Conservation (phyloP, 164 flowering plant genomes). For the Magnolia kwangsiensis region DNA sequence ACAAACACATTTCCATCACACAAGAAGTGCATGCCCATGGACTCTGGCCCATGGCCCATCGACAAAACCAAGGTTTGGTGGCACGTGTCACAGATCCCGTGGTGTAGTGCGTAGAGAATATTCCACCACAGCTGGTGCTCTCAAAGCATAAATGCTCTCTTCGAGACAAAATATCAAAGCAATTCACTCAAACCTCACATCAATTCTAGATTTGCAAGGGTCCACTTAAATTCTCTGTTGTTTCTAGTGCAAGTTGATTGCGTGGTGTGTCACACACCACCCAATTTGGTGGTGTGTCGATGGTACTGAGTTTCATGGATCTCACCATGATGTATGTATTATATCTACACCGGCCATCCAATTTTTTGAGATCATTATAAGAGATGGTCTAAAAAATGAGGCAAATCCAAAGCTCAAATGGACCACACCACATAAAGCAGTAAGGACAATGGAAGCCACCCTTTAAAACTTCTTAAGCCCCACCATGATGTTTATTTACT, state of each 20-base stretch:
- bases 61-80: neutral
- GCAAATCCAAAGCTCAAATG: too few species aligned
- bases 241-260: neutral
- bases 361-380: too few species aligned
- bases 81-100: slow-evolving; percentile 3
- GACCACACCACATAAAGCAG: too few species aligned
- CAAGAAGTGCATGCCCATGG: neutral
- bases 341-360: too few species aligned
- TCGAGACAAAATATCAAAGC: neutral
- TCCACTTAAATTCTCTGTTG: neutral
- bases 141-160: neutral
- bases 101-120: neutral
- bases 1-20: neutral
- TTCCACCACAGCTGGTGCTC: neutral
- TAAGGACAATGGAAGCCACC: too few species aligned
- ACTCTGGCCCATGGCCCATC: neutral
- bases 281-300: too few species aligned
- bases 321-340: too few species aligned
- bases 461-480: too few species aligned
- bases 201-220: neutral
- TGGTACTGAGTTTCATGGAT: too few species aligned
- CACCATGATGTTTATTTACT: too few species aligned
- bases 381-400: too few species aligned
- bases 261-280: too few species aligned
- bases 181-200: neutral